Evolutionary conservation across 73 alveolate species (phyloP).

Genomic region (Paramecium tetraurelia): DNA sequence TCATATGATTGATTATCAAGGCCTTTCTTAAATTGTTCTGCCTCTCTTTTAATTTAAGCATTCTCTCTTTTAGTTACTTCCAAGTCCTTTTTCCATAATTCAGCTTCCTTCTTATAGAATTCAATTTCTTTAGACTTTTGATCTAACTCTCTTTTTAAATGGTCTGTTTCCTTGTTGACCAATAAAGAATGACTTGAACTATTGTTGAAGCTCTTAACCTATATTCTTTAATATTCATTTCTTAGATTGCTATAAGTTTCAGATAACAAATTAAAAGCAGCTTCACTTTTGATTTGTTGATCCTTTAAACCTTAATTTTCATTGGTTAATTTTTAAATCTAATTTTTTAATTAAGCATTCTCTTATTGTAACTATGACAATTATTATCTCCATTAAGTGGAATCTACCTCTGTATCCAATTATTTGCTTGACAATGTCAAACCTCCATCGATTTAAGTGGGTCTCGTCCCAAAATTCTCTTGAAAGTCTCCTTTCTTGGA

Average conservation of each 20-base stretch:
- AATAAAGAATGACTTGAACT: slow-evolving; percentile 12
- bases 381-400: background rate
- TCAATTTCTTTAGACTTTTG: background rate
- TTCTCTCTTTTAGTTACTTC: background rate
- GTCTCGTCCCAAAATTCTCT: background rate
- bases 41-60: background rate
- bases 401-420: background rate
- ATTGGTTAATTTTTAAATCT: background rate
- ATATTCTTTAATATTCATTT: background rate
- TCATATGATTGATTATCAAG: background rate
- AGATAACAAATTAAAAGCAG: background rate
- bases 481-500: background rate
- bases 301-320: background rate
- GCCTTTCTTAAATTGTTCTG: background rate
- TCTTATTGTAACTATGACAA: background rate
- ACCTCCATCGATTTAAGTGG: background rate
- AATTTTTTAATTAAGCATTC: background rate
- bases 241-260: slow-evolving; percentile 1
- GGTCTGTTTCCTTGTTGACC: background rate
- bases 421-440: background rate
- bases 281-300: background rate
- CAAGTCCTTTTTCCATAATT: background rate
- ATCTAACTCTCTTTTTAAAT: background rate
- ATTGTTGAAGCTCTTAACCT: background rate
- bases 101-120: background rate